Evolutionary conservation across 345 rosid genomes (phyloP), one percentile per base, ranked within the genome.

Genomic region (Hevea brasiliensis): DNA sequence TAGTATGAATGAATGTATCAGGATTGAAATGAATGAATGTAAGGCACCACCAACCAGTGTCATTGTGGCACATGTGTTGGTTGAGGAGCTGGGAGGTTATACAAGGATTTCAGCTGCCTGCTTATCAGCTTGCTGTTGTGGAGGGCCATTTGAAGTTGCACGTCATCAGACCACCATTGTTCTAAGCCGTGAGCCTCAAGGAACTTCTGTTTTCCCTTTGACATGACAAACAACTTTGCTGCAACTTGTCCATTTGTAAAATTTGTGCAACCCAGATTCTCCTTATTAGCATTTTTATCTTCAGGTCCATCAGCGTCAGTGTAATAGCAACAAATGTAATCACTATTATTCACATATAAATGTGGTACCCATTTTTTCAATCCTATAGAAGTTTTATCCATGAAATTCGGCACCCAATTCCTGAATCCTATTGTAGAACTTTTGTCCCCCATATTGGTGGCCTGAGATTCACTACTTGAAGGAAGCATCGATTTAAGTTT

Each of bases 131-230:
- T 91, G 88, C 96, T 89, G 79, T 85, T 87, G 64, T 81, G 84
- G n/a, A 87, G 76, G 71, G 90, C 88, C 74, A 76, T 81, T 63
- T 91, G 92, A 70, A 91, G 94, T 65, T 91, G 88, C 79, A 85
- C 79, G 70, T 91, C 89, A 60, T 95, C 96, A 0, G 99, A 93
- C 99, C 99, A 93, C 99, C 99, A 93, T 63, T 95, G 99, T 76
- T 95, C 97, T 18, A 95, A 61, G 20, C 98, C 98, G 26, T 93
- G 99, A 26, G 98, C 98, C 84, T 95, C 98, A 0, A 80, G 84
- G 83, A 93, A 95, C 87, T 84, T 93, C 85, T 95, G 97, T 69
- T 93, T 93, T 79, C 96, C 97, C 79, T 91, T 93, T 0, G 96
- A 91, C 86, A 80, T 83, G n/a, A 93, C 97, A 35, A 93, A 96